phyloP scores from a whole-genome alignment of 2,329 filamentous ascomycete genomes.

The Aspergillus costaricaensis region DNA sequence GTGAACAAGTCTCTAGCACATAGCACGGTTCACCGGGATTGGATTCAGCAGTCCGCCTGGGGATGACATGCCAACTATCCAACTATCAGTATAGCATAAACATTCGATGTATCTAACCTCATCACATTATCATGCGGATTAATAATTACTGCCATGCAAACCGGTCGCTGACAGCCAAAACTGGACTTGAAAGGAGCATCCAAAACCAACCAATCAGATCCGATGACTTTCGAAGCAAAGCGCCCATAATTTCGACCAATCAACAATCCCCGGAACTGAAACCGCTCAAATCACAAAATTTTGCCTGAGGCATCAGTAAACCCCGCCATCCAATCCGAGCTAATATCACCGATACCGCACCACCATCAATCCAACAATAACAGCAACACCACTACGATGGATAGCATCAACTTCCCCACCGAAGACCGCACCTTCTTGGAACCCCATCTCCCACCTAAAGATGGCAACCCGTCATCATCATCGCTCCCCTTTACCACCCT shows the following conservation, averaged over 20 bases:
- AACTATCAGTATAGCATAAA: too few species aligned
- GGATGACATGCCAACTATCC: too few species aligned
- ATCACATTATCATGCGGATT: too few species aligned
- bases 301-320: not conserved
- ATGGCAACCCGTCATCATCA: not conserved
- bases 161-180: too few species aligned
- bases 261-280: not conserved
- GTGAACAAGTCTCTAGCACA: too few species aligned
- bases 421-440: constrained; percentile 10
- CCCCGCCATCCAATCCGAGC: not conserved
- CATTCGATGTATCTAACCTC: too few species aligned
- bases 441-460: constrained; percentile 10
- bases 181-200: too few species aligned
- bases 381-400: not conserved
- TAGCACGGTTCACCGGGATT: too few species aligned
- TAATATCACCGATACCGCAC: not conserved
- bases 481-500: constrained; percentile 64
- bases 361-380: not conserved
- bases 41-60: too few species aligned
- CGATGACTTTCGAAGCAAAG: too few species aligned
- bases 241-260: not conserved
- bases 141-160: too few species aligned
- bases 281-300: not conserved
- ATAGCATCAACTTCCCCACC: constrained; percentile 5
- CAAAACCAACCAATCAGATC: too few species aligned